Conservation (phyloP, 352 stramenopile species). For the Globisporangium irregulare region DNA sequence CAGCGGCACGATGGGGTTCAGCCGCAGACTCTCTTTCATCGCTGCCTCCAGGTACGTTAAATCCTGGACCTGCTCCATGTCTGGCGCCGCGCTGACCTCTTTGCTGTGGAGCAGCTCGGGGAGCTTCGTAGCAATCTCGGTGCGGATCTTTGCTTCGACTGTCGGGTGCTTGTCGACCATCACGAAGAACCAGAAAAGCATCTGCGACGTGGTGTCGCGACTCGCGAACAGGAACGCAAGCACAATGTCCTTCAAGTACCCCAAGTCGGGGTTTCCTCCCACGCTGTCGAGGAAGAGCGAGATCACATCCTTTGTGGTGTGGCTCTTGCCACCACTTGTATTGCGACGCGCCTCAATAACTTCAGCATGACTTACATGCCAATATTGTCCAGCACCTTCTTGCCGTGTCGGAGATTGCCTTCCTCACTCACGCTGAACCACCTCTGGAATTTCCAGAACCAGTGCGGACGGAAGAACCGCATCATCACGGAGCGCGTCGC, state of each 20-base stretch:
- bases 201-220: conserved; percentile 70
- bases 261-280: conserved; percentile 10
- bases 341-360: conserved; percentile 23
- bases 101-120: conserved; percentile 9
- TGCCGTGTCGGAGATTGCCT: conserved; percentile 28
- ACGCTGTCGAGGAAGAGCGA: conserved; percentile 46
- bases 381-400: conserved; percentile 44
- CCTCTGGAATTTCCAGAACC: conserved; percentile 49
- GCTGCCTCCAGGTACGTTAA: conserved; percentile 47
- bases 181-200: conserved; percentile 74
- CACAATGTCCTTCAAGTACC: conserved; percentile 67
- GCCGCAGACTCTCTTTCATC: conserved; percentile 57
- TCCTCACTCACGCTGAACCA: conserved; percentile 41
- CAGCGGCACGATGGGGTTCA: conserved; percentile 63
- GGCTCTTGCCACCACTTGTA: background rate
- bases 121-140: conserved; percentile 37
- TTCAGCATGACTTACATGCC: conserved; percentile 43
- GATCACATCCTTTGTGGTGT: conserved; percentile 30
- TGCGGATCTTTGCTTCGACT: conserved; percentile 41
- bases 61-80: conserved; percentile 42
- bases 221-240: conserved; percentile 83
- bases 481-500: conserved; percentile 24
- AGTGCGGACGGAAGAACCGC: conserved; percentile 36
- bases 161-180: conserved; percentile 46
- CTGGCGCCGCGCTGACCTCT: conserved; percentile 16